Evolutionary conservation across 176 grass and related monocot genomes (phyloP).

Genomic region (Ensete ventricosum): DNA sequence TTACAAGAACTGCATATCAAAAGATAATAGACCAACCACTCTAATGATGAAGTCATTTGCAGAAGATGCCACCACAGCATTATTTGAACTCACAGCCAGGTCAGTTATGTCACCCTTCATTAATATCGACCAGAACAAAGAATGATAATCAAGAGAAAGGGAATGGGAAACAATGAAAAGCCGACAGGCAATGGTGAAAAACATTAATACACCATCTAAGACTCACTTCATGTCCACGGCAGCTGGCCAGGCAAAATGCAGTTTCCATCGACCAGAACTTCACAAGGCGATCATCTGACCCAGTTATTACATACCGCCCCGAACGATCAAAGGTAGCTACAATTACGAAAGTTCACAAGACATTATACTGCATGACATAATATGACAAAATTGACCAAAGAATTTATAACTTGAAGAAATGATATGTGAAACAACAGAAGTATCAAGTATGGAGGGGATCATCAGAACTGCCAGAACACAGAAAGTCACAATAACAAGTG

Average conservation of each 20-base stretch:
- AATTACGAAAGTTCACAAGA: constrained; percentile 23
- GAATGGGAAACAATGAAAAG: background rate
- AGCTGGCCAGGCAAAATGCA: constrained; percentile 84
- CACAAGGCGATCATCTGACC: constrained; percentile 94
- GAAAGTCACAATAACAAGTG: background rate
- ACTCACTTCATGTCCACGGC: constrained; percentile 94
- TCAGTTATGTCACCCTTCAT: constrained; percentile 98
- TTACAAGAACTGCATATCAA: constrained; percentile 15
- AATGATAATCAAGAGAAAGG: background rate
- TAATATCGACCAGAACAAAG: constrained; percentile 25
- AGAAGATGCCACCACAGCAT: constrained; percentile 93
- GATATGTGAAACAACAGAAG: background rate
- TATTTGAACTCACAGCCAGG: constrained; percentile 92
- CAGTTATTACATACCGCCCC: constrained; percentile 84
- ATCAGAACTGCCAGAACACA: background rate
- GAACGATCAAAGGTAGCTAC: constrained; percentile 89
- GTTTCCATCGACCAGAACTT: constrained; percentile 99
- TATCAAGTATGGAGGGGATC: background rate
- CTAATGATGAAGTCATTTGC: constrained; percentile 97
- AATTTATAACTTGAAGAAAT: background rate
- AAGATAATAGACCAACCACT: constrained; percentile 53
- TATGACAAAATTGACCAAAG: too few species aligned
- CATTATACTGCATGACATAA: background rate
- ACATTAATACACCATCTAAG: constrained; percentile 3
- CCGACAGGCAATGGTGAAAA: background rate